Evolutionary conservation across 2,329 filamentous ascomycete species (phyloP).

Genomic region (Claviceps paspali): DNA sequence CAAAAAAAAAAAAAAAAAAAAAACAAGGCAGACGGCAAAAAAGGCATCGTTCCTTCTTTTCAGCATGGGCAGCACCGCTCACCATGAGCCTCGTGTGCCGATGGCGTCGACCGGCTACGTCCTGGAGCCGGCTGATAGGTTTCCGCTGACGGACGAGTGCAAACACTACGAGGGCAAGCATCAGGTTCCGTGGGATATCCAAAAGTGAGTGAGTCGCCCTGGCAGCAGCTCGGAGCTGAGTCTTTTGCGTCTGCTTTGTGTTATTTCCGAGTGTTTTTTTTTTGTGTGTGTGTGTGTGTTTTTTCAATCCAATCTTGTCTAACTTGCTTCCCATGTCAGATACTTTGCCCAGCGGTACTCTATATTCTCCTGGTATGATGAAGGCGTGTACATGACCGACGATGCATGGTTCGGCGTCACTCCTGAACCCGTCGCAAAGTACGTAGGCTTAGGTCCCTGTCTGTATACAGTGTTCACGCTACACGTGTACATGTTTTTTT

Average conservation of each 20-base stretch:
- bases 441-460: constrained; percentile 22
- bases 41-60: too few species aligned
- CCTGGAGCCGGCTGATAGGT: constrained; percentile 27
- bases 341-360: constrained; percentile 84
- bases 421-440: constrained; percentile 80
- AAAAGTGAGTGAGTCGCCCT: constrained; percentile 72
- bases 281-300: too few species aligned
- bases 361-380: constrained; percentile 76
- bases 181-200: constrained; percentile 68
- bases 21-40: too few species aligned
- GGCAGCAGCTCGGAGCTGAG: too few species aligned
- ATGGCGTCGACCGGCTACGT: constrained; percentile 9
- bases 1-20: too few species aligned
- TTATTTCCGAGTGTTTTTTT: too few species aligned
- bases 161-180: constrained; percentile 57
- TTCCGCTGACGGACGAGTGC: constrained; percentile 45
- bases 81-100: constrained; percentile 6
- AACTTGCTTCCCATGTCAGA: constrained; percentile 29
- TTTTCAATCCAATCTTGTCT: too few species aligned
- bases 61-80: constrained; percentile 8
- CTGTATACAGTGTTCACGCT: too few species aligned
- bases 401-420: constrained; percentile 96
- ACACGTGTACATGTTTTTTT: neutral
- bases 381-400: constrained; percentile 80
- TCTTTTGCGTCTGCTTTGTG: too few species aligned